Evolutionary conservation across 2,329 filamentous ascomycete species (phyloP).

Genomic region (Colletotrichum gloeosporioides): DNA sequence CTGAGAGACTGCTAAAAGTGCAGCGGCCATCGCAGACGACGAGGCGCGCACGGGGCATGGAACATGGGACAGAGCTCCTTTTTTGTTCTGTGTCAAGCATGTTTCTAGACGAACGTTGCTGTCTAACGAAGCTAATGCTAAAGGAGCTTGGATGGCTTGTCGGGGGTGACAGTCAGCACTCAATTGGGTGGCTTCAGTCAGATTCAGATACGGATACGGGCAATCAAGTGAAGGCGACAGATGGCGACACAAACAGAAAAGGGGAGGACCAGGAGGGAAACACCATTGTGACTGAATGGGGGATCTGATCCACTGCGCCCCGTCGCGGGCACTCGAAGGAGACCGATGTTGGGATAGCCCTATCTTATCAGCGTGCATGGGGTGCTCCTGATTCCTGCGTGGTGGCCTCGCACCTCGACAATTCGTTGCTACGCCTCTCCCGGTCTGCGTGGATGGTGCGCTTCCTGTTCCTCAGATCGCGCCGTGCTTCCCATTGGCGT

Average conservation of each 20-base stretch:
- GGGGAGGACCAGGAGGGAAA: background rate
- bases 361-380: conserved; percentile 9
- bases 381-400: background rate
- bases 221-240: background rate
- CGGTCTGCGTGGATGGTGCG: background rate
- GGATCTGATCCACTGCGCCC: background rate
- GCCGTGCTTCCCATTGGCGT: background rate
- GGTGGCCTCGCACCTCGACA: background rate
- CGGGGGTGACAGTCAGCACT: background rate
- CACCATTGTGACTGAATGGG: background rate
- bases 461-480: background rate
- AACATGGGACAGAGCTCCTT: conserved; percentile 16
- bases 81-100: background rate
- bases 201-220: background rate
- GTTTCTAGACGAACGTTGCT: background rate
- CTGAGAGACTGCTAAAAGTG: background rate
- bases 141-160: background rate
- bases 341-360: background rate
- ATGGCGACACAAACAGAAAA: background rate
- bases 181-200: background rate
- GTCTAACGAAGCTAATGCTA: background rate
- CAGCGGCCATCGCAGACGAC: background rate
- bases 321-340: background rate
- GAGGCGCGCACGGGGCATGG: background rate
- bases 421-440: background rate